These are phyloP conservation scores for Schwanniomyces pseudopolymorphus DNA, from an alignment of 805 yeast species.

Conservation along the genomic window DNA sequence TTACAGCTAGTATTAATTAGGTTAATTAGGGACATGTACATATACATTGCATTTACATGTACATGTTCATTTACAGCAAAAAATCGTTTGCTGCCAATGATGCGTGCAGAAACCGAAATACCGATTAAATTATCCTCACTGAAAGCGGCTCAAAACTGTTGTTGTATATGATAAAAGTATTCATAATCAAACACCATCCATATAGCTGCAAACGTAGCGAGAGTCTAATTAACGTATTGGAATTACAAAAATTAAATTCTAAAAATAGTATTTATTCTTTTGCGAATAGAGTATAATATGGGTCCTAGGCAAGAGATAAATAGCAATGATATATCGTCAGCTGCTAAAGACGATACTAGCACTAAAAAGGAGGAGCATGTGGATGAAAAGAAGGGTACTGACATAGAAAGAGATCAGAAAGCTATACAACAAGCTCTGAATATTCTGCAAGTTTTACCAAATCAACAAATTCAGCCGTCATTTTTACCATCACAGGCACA, in stretches of 20 bases:
- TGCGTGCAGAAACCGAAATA: neutral
- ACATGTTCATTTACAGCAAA: neutral
- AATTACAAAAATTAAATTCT: neutral
- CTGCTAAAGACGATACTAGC: conserved; percentile 2
- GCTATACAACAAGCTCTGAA: neutral
- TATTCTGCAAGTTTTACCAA: neutral
- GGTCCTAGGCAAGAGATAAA: neutral
- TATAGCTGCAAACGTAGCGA: neutral
- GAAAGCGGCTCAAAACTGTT: conserved; percentile 4
- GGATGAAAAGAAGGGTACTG: neutral
- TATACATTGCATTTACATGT: neutral
- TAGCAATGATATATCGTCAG: neutral
- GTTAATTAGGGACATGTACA: neutral
- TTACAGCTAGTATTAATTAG: too few relatives aligned
- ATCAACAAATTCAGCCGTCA: neutral
- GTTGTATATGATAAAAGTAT: neutral
- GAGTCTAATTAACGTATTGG: neutral
- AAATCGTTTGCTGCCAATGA: neutral
- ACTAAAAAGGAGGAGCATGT: neutral
- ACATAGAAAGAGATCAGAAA: neutral
- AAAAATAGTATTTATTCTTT: neutral
- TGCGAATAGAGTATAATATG: neutral
- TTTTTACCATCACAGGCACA: neutral
- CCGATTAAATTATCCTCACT: conserved; percentile 3
- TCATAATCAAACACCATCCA: neutral